phyloP scores from a whole-genome alignment of 164 flowering plant species.

The Amborella trichopoda region DNA sequence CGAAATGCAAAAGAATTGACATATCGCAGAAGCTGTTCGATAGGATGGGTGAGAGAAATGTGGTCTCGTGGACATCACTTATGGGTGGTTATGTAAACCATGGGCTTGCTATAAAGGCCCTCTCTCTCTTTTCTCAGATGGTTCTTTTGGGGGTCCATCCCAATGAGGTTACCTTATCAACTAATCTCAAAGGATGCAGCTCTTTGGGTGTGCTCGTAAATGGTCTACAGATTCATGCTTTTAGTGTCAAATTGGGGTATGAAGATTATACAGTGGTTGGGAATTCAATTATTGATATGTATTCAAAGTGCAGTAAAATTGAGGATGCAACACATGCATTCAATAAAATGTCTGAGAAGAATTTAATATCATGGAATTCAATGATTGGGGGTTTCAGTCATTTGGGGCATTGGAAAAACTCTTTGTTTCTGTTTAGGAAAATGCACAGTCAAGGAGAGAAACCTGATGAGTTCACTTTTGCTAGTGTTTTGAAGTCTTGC shows the following conservation, averaged over 20 bases:
- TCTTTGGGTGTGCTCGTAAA: slow-evolving; percentile 17
- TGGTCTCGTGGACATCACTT: slow-evolving; percentile 77
- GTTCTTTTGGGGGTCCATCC: slow-evolving; percentile 29
- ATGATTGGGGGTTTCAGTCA: slow-evolving; percentile 48
- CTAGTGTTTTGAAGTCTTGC: slow-evolving; percentile 59
- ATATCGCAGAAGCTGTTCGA: slow-evolving; percentile 44
- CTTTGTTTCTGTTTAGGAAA: slow-evolving; percentile 27
- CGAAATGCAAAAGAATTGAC: slow-evolving; percentile 38
- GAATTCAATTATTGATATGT: slow-evolving; percentile 68
- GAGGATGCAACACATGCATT: slow-evolving; percentile 37
- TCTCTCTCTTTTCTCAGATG: slow-evolving; percentile 38
- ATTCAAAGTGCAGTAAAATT: slow-evolving; percentile 48
- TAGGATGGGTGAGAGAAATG: slow-evolving; percentile 59
- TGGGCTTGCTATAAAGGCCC: slow-evolving; percentile 27
- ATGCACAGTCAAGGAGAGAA: slow-evolving; percentile 38
- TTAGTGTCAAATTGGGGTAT: slow-evolving; percentile 43
- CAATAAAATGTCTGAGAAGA: slow-evolving; percentile 24
- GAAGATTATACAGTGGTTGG: slow-evolving; percentile 42
- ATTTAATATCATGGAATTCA: slow-evolving; percentile 59
- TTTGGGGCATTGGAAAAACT: slow-evolving; percentile 22
- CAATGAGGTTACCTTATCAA: slow-evolving; percentile 53
- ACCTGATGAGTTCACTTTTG: slow-evolving; percentile 58
- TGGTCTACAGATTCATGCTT: slow-evolving; percentile 54
- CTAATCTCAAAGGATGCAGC: slow-evolving; percentile 14
- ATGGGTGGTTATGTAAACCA: slow-evolving; percentile 47